Percentiles rank a stretch among this genome's conserved stretches.
Evolutionary conservation across 2,329 filamentous ascomycete genomes (phyloP).

Genomic region (Fusarium poae): DNA sequence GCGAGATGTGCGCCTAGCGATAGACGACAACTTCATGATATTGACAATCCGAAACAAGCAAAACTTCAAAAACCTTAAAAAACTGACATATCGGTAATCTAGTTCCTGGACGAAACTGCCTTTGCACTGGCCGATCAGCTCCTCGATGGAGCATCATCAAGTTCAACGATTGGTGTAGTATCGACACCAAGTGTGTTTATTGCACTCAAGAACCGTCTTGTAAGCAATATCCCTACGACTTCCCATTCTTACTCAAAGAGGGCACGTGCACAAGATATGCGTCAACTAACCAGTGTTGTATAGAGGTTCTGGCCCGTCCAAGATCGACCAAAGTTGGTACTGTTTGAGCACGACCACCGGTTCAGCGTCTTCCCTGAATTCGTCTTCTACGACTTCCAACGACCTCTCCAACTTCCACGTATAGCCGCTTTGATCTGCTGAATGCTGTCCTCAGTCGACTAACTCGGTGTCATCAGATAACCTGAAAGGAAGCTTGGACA

Average conservation of each 20-base stretch:
- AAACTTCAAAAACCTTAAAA: background rate
- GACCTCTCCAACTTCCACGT: constrained; percentile 75
- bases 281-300: constrained; percentile 21
- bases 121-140: constrained; percentile 72
- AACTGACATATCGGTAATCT: constrained; percentile 23
- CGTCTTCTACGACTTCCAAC: constrained; percentile 78
- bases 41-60: constrained; percentile 7
- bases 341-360: constrained; percentile 81
- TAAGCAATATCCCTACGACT: background rate
- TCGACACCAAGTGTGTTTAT: constrained; percentile 84
- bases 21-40: constrained; percentile 42
- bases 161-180: constrained; percentile 75
- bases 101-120: constrained; percentile 82
- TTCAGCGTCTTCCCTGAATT: constrained; percentile 82
- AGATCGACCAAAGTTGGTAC: constrained; percentile 67
- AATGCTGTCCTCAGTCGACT: background rate
- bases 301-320: constrained; percentile 42
- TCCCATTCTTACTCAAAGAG: background rate
- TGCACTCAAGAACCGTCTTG: constrained; percentile 77
- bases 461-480: constrained; percentile 53
- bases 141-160: constrained; percentile 69
- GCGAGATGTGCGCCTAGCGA: background rate
- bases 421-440: constrained; percentile 18
- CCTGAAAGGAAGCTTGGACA: constrained; percentile 74
- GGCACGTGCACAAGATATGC: background rate